A percentile compares a stretch with the other conserved stretches of the same genome.
phyloP scores from a whole-genome alignment of 257 asterid genomes.

The Gentiana straminea region DNA sequence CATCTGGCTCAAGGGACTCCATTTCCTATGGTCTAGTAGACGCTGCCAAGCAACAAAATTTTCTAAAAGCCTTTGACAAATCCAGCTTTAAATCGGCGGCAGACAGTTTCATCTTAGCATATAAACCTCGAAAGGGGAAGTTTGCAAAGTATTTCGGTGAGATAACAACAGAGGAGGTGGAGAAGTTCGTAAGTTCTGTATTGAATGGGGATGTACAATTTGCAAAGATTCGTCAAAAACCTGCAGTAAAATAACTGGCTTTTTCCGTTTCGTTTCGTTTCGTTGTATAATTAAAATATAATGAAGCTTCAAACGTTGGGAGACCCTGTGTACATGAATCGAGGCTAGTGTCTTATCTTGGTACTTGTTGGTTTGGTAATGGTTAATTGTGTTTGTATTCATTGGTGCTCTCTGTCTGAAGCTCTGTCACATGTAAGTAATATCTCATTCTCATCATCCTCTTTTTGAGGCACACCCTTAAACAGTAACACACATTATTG shows the following conservation, averaged over 20 bases:
- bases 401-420: no score
- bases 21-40: constrained; percentile 68
- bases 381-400: no score
- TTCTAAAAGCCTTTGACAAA: constrained; percentile 53
- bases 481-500: no score
- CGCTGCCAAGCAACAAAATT: constrained; percentile 60
- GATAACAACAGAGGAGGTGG: constrained; percentile 47
- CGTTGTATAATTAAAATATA: no score
- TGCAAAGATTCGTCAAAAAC: constrained; percentile 50
- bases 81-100: constrained; percentile 53
- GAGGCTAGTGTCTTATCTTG: constrained; percentile 9
- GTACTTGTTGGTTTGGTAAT: constrained; percentile 2
- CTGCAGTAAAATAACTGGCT: constrained; percentile 24
- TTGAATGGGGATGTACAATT: constrained; percentile 73
- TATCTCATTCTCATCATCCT: no score
- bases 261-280: neutral
- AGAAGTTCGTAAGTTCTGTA: constrained; percentile 54
- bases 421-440: no score
- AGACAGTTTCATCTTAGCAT: constrained; percentile 55
- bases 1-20: constrained; percentile 38
- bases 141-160: constrained; percentile 42
- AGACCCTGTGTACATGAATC: neutral
- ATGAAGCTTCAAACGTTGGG: no score
- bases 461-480: no score
- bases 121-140: constrained; percentile 73